Evolutionary conservation across 306 rosid genomes (phyloP).

Genomic region (Rosa chinensis): DNA sequence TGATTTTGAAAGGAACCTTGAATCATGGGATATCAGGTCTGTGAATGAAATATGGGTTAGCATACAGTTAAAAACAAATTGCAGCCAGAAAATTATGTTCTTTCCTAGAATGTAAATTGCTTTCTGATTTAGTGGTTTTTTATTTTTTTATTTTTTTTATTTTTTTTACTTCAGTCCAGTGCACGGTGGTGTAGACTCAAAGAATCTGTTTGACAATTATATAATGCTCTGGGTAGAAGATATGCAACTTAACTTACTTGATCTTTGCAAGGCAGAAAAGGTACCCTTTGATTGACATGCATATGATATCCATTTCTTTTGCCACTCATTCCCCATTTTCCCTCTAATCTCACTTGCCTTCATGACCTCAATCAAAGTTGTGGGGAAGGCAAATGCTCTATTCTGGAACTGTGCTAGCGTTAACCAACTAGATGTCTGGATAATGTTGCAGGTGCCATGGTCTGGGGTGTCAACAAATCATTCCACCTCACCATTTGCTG

Average conservation of each 20-base stretch:
- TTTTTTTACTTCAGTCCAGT: slow-evolving; percentile 47
- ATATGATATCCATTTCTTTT: neutral
- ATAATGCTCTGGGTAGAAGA: slow-evolving; percentile 95
- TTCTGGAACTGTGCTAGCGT: neutral
- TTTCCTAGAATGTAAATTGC: neutral
- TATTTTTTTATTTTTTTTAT: no score
- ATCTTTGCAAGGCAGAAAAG: slow-evolving; percentile 92
- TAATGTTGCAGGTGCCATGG: slow-evolving; percentile 86
- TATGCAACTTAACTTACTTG: slow-evolving; percentile 81
- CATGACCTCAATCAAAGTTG: neutral
- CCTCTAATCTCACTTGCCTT: neutral
- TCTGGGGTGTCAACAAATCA: slow-evolving; percentile 86
- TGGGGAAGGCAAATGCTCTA: neutral
- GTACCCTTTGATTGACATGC: slow-evolving; percentile 33
- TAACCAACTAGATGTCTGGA: slow-evolving; percentile 23
- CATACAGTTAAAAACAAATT: neutral
- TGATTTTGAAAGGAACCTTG: slow-evolving; percentile 92
- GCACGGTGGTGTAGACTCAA: slow-evolving; percentile 83
- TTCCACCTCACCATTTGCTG: slow-evolving; percentile 90
- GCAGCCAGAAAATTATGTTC: neutral
- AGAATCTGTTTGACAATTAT: slow-evolving; percentile 79
- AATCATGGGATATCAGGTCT: slow-evolving; percentile 85
- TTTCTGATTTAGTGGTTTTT: slow-evolving; percentile 32
- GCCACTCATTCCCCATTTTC: neutral
- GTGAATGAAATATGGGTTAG: slow-evolving; percentile 17